phyloP scores from a whole-genome alignment of 2,329 filamentous ascomycete genomes.

The Sarocladium strictum region DNA sequence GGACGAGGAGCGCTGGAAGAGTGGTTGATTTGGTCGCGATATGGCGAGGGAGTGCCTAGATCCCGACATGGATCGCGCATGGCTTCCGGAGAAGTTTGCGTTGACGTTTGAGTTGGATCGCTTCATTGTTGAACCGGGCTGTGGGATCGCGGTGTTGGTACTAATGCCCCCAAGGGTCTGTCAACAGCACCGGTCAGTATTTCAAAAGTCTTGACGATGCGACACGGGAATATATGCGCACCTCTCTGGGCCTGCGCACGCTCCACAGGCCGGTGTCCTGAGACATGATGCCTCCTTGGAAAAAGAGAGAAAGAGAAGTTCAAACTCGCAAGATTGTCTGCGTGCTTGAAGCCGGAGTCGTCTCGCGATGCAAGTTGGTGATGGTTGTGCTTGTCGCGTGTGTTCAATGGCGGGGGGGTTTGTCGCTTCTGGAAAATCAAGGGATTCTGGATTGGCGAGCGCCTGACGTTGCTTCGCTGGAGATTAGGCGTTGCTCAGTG shows the following conservation, averaged over 20 bases:
- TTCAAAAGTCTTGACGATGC: slow-evolving; percentile 16
- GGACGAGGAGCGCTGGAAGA: slow-evolving; percentile 80
- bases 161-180: slow-evolving; percentile 84
- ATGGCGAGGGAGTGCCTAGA: slow-evolving; percentile 82
- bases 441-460: neutral
- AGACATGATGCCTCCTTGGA: slow-evolving; percentile 54
- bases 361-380: neutral
- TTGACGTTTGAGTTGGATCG: slow-evolving; percentile 74
- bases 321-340: neutral
- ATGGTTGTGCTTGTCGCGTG: neutral
- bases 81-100: slow-evolving; percentile 57
- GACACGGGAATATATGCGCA: slow-evolving; percentile 35
- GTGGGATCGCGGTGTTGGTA: slow-evolving; percentile 78
- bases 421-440: slow-evolving; percentile 4
- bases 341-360: neutral
- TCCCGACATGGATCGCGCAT: slow-evolving; percentile 77
- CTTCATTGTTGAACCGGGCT: slow-evolving; percentile 91
- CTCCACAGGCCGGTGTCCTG: slow-evolving; percentile 86
- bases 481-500: slow-evolving; percentile 28
- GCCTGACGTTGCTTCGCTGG: slow-evolving; percentile 7
- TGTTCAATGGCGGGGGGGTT: neutral
- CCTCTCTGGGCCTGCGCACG: slow-evolving; percentile 85
- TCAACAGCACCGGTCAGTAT: slow-evolving; percentile 11
- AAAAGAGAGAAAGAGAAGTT: neutral
- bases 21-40: slow-evolving; percentile 75